A percentile compares a stretch with the other conserved stretches of the same genome.
Evolutionary conservation across 352 stramenopile species (phyloP).

Genomic region (Pythium sukuiense): DNA sequence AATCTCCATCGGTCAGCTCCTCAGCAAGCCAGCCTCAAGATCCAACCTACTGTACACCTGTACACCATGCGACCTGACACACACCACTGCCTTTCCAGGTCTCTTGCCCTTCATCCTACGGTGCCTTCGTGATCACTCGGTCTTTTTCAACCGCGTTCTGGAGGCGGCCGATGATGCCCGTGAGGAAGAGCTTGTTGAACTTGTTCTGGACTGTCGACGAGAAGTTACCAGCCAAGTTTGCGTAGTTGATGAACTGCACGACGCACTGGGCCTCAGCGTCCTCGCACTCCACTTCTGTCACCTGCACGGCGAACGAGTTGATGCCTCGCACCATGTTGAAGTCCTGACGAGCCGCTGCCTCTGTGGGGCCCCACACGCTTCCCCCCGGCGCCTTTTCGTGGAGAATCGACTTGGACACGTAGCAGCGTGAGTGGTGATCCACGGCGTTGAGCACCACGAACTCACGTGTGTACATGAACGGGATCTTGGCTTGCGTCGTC

Average conservation of each 20-base stretch:
- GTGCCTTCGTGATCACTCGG: not conserved
- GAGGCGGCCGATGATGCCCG: conserved; percentile 23
- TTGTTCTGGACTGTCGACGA: conserved; percentile 22
- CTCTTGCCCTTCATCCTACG: not conserved
- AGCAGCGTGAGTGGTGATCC: conserved; percentile 13
- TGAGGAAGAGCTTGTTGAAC: conserved; percentile 27
- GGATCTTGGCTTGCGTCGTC: conserved; percentile 21
- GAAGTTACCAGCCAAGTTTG: conserved; percentile 19
- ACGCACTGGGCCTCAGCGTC: not conserved
- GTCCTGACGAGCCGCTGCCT: not conserved
- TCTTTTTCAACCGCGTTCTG: conserved; percentile 25
- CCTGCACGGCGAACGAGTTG: conserved; percentile 25
- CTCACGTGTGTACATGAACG: conserved; percentile 24
- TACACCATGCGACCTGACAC: too few species aligned
- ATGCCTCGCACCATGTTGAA: conserved; percentile 14
- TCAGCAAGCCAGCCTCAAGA: conserved; percentile 5
- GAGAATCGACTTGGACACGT: conserved; percentile 28
- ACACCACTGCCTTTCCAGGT: not conserved
- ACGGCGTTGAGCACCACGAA: conserved; percentile 36
- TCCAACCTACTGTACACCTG: not conserved
- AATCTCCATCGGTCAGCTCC: not conserved
- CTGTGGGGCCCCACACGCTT: not conserved
- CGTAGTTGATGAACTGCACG: conserved; percentile 27
- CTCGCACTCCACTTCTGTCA: not conserved
- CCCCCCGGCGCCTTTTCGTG: conserved; percentile 9